A percentile compares a stretch with the other conserved stretches of the same genome.
Conservation (phyloP, 1,139 yeast genomes). For the Debaryomycetaceae sp. region DNA sequence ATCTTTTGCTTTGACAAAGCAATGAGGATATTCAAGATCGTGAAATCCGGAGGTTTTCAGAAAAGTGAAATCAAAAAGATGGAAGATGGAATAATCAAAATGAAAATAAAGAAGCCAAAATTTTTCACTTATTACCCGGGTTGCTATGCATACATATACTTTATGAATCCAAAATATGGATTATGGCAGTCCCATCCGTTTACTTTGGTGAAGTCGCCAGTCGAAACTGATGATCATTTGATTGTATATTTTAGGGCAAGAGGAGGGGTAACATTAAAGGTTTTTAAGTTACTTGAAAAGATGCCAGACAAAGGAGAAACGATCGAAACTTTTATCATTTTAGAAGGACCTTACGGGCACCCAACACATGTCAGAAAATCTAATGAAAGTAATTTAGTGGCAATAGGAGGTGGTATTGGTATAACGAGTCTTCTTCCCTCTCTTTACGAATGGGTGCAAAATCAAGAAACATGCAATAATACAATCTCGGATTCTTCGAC, state of each 20-base stretch:
- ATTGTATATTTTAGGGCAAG: slow-evolving; percentile 14
- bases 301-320: background rate
- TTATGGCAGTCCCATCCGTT: slow-evolving; percentile 23
- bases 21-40: slow-evolving; percentile 30
- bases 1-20: slow-evolving; percentile 36
- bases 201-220: slow-evolving; percentile 11
- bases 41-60: slow-evolving; percentile 11
- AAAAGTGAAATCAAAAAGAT: slow-evolving; percentile 17
- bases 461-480: background rate
- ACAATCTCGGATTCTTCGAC: background rate
- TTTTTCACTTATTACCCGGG: slow-evolving; percentile 13
- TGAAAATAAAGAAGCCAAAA: slow-evolving; percentile 11
- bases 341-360: slow-evolving; percentile 5
- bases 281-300: slow-evolving; percentile 2
- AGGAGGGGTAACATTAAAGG: slow-evolving; percentile 15
- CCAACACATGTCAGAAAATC: background rate
- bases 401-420: background rate
- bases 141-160: slow-evolving; percentile 14
- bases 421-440: background rate
- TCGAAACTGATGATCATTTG: slow-evolving; percentile 7
- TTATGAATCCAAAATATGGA: slow-evolving; percentile 5
- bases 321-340: slow-evolving; percentile 1
- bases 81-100: slow-evolving; percentile 21
- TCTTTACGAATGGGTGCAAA: background rate
- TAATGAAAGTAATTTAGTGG: background rate